Base-by-base conservation (phyloP, 1,139 yeast species). In the Zhuliangozyma parablackwelliae region DNA sequence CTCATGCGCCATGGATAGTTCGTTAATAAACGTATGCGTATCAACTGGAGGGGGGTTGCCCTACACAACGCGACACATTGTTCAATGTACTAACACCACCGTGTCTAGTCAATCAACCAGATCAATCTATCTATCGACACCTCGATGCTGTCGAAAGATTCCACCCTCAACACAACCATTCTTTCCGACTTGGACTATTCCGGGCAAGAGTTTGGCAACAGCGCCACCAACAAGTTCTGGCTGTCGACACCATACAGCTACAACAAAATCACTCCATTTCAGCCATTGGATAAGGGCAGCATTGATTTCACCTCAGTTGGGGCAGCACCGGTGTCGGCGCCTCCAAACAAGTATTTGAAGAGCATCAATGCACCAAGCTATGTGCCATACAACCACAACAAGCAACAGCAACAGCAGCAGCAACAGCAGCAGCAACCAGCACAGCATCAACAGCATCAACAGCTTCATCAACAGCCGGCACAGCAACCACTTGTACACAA, bases 321-420 rank as follows among this genome's bases (percentile, higher is more conserved):
- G 24, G 10, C 10, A 9, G 24, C 24, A 9, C 24, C 24, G 24
- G 9, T 7, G 24, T 7, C 24, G 24, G 10, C 24, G 24, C 24
- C 10, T 7, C 7, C 24, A 7, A 23, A 23, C 24, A 36, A 34
- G 21, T 34, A 39, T 26, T 29, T 28, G 30, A 36, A 36, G 25
- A 36, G 32, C 25, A 58, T 53, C 31, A 56, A 59, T 43, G 63
- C 65, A 1, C 64, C 64, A 1, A 59, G 63, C 39, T 61, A 61
- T 39, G 47, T 56, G 24, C 65, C 66, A 3, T 23, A 23, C 24
- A 23, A 9, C 24, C 24, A 23, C 24, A 23, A 7, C 24, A 7
- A 9, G 24, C 24, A 23, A 7, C 24, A 23, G 24, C 24, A 23
- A 6, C 24, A 23, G 10, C 24, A 23, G 3, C 24, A 23, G 24